Base-by-base conservation (phyloP, 1,139 yeast genomes). In the Pichiaceae sp. region DNA sequence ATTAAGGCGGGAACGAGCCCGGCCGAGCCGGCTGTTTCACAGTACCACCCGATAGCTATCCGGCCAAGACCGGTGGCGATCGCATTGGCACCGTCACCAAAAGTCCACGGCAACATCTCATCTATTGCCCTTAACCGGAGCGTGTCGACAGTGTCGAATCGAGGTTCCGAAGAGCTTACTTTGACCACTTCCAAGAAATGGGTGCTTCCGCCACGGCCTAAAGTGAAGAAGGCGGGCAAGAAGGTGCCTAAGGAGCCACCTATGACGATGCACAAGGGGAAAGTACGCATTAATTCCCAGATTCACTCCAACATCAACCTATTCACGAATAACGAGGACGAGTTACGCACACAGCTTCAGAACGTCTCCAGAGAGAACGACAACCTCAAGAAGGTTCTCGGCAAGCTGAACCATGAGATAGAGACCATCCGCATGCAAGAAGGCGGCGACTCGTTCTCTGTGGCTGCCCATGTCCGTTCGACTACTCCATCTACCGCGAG, bases 141-240 rank as follows among this genome's bases (percentile, higher is more conserved):
- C 34, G 31, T 42, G 15, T 43, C 46, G 17, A 33, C 42, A 18
- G 38, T 38, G 24, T 37, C 47, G 4, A 45, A 41, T 34, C 42
- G 41, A 16, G 45, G 45, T 4, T 43, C 46, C 4, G 50, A 45
- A 15, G 48, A 45, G 30, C 52, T 50, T 12, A 49, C 49, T 4
- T 40, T 55, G 31, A 49, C 57, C n/a, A 46, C 80, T 3, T 68
- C 75, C 28, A 72, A 71, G 43, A 66, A 69, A 44, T 76, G 83
- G 83, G 77, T 76, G 2, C 56, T 76, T 31, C 83, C 82, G 2
- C 82, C 82, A 2, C 57, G 82, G 37, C 81, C 82, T 2, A 64
- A 79, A 38, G 78, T 80, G 0, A 80, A 80, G 11, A 59, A 80
- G 36, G 14, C 28, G 7, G 14, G 14, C 8, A 14, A 18, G 17